Evolutionary conservation across 257 asterid genomes (phyloP).

Genomic region (Scutellaria barbata): DNA sequence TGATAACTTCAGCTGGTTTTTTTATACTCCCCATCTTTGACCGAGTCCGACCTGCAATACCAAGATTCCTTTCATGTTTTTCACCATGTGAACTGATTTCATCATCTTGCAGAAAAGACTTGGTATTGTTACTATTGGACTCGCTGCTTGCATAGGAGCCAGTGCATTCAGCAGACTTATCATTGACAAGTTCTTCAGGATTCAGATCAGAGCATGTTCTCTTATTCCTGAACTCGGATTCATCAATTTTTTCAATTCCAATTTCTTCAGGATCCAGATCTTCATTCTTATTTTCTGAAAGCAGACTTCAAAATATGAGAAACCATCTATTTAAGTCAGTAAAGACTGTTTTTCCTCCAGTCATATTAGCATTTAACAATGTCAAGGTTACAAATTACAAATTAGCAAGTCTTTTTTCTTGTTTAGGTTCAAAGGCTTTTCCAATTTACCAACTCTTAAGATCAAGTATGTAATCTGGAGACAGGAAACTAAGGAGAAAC

Average conservation of each 20-base stretch:
- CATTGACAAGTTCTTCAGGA: not conserved
- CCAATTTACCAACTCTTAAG: not conserved
- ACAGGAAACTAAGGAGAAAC: no score
- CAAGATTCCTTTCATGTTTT: conserved; percentile 6
- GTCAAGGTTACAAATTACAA: not conserved
- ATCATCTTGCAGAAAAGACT: not conserved
- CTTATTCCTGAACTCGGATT: conserved; percentile 29
- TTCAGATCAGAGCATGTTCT: not conserved
- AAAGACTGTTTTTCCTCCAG: not conserved
- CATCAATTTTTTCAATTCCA: conserved; percentile 30
- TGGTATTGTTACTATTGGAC: not conserved
- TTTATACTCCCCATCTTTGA: conserved; percentile 29
- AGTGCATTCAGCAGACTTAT: not conserved
- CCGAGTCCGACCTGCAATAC: conserved; percentile 36
- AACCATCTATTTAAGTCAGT: not conserved
- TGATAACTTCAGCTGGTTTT: conserved; percentile 22
- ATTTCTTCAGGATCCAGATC: not conserved
- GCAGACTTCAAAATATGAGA: conserved; percentile 19
- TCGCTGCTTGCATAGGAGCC: conserved; percentile 23
- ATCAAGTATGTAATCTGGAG: no score
- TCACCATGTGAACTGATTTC: conserved; percentile 26
- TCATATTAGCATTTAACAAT: not conserved
- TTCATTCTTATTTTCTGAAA: conserved; percentile 31
- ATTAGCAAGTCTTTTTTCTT: not conserved
- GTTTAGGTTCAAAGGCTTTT: not conserved